Conservation (phyloP, 2,329 filamentous ascomycete genomes). For the Aspergillus caelatus region DNA sequence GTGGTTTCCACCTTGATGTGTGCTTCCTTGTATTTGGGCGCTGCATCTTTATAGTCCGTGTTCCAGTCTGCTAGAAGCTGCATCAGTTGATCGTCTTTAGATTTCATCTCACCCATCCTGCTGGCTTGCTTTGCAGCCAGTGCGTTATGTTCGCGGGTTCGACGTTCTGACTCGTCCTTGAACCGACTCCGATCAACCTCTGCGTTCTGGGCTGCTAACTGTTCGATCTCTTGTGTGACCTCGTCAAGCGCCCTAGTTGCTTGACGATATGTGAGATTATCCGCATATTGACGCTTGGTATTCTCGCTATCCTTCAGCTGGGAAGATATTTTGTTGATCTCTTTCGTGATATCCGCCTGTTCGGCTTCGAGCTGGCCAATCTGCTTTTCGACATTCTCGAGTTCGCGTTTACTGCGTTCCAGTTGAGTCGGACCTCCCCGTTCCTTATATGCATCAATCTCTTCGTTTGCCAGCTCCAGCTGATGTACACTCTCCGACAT, state of each 20-base stretch:
- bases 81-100: constrained; percentile 78
- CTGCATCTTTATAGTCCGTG: constrained; percentile 82
- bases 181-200: constrained; percentile 80
- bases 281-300: constrained; percentile 81
- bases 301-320: constrained; percentile 78
- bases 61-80: constrained; percentile 79
- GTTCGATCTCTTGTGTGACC: constrained; percentile 69
- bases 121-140: constrained; percentile 73
- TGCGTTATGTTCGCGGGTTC: constrained; percentile 69
- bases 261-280: constrained; percentile 86
- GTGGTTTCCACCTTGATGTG: constrained; percentile 91
- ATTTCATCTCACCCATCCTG: constrained; percentile 76
- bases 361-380: constrained; percentile 69
- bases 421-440: constrained; percentile 74
- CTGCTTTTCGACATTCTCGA: constrained; percentile 67
- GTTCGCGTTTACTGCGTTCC: constrained; percentile 67
- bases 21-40: constrained; percentile 77
- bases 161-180: constrained; percentile 66
- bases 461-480: constrained; percentile 72
- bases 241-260: constrained; percentile 69
- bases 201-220: constrained; percentile 77
- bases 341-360: constrained; percentile 65
- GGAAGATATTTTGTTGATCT: constrained; percentile 76
- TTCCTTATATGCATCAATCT: constrained; percentile 79
- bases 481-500: constrained; percentile 76